These are phyloP conservation scores for Tetratostichococcus sp. DNA, from an alignment of 139 green algal species.

Conservation along the genomic window DNA sequence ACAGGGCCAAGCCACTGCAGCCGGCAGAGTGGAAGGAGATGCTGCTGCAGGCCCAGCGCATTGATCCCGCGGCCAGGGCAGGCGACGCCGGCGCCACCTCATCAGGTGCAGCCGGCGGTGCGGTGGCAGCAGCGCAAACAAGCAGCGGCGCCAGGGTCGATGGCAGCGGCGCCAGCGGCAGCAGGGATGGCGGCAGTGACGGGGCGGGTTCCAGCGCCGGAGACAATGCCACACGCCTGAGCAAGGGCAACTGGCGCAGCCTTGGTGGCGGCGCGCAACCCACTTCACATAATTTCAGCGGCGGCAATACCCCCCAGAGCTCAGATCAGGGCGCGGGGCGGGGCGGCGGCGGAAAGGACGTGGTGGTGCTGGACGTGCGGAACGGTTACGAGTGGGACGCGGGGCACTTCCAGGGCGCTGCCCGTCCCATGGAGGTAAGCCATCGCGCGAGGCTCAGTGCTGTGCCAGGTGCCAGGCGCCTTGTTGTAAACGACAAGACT, in stretches of 20 bases:
- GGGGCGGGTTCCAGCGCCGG: too few species aligned
- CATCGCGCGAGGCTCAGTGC: neutral
- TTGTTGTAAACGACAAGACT: too few species aligned
- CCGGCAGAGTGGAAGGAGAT: conserved; percentile 63
- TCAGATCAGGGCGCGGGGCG: too few species aligned
- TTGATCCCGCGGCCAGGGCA: neutral
- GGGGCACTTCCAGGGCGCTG: conserved; percentile 89
- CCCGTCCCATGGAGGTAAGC: conserved; percentile 51
- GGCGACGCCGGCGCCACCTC: too few species aligned
- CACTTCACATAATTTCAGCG: too few species aligned
- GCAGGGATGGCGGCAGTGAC: too few species aligned
- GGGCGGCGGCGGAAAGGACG: too few species aligned
- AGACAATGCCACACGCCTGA: neutral
- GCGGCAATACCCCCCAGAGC: too few species aligned
- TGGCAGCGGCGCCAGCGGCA: too few species aligned
- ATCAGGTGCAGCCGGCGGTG: too few species aligned
- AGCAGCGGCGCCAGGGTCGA: too few species aligned
- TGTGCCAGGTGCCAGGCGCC: neutral
- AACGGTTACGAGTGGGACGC: conserved; percentile 99
- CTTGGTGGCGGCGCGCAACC: neutral
- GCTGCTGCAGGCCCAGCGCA: conserved; percentile 25
- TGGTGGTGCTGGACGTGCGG: conserved; percentile 89
- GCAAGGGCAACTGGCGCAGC: neutral
- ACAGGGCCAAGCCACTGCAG: conserved; percentile 54
- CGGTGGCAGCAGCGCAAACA: too few species aligned